Base-by-base conservation (phyloP, 441 rosid genomes). In the Erodium texanum region DNA sequence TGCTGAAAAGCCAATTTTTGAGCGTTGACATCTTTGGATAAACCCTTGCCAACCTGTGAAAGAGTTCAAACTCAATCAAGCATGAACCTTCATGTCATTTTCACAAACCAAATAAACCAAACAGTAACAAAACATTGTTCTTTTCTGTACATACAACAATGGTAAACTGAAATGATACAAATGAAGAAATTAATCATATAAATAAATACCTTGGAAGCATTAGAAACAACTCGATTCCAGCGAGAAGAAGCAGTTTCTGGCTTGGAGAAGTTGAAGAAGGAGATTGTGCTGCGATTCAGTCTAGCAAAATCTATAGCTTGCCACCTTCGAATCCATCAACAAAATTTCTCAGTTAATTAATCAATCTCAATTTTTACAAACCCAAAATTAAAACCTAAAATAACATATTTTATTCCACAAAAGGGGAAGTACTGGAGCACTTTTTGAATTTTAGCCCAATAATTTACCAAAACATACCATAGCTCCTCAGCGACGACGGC, bases 1-100 rank as follows among this genome's bases (percentile, higher is more conserved):
- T 93, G 97, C 77, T 85, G 96, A 73, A 93, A 91, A 18, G 99
- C 99, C 84, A 93, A 66, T 74, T 84, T 88, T 62, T 88, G 93
- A 48, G 99, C 97, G 75, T 88, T 87, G 71, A 81, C 86, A 69
- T 87, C 93, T 73, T 80, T 73, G 15, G 88, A 88, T 71, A 93
- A 72, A 22, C 97, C 97, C 73, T 89, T 87, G 0, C 97, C 95
- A 71, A 88, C 92, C 99, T 93, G 84, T 34, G 62, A 71, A 65
- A 71, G 72, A 67, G 48, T 19, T 58, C 22, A 64, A 15, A 5
- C 24, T 64, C 32, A 23, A 58, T 22, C 63, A 59, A 20, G 19
- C 63, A 20, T 11, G 15, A 20, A 9, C 7, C 11, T 9, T 59
- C 63, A 7, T 59, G 20, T 59, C 48, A 10, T 50, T 5, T 50